Base-by-base conservation (phyloP, 2,329 filamentous ascomycete species). In the Cladophialophora bantiana region DNA sequence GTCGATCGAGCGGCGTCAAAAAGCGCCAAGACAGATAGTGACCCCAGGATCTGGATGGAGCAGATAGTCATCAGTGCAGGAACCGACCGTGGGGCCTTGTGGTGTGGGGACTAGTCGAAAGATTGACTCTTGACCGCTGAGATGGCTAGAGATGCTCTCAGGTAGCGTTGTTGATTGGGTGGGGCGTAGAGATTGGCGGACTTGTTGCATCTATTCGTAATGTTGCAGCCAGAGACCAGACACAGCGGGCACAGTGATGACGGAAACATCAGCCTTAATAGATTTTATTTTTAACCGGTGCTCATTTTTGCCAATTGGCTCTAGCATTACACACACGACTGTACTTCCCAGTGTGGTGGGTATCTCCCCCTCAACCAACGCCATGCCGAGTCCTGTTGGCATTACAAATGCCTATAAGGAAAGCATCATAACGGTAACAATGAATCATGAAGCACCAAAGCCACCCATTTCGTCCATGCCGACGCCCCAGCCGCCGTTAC, bases 311-410 rank as follows among this genome's bases (percentile, higher is more conserved):
- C 32, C 53, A 35, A 18, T 50, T 50, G 45, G 45, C 45, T 61
- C 59, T 61, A 61, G 36, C 45, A 61, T 61, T 61, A 61, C 57
- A 61, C 20, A 18, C 50, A 61, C 42, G 9, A 9, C 34, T 54
- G 35, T 42, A 18, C 45, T 26, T 36, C 31, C 32, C 38, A 52
- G 18, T 54, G 5, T 53, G 59, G 36, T 54, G 59, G 59, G 59
- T 61, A 61, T 61, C 59, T 15, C 7, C 13, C 52, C 45, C 59
- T 9, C 9, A 40, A 35, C 32, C 35, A 61, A 61, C 59, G 32
- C 59, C 59, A 54, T 53, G 59, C 48, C 42, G 40, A 32, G 48
- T 61, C 48, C 18, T 40, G 6, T 50, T 36, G 20, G 57, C 40
- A 42, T 18, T 7, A 1, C 12, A 18, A 59, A 59, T 59, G 57